phyloP scores from a whole-genome alignment of 2,329 filamentous ascomycete genomes.

The Alternaria postmessia region DNA sequence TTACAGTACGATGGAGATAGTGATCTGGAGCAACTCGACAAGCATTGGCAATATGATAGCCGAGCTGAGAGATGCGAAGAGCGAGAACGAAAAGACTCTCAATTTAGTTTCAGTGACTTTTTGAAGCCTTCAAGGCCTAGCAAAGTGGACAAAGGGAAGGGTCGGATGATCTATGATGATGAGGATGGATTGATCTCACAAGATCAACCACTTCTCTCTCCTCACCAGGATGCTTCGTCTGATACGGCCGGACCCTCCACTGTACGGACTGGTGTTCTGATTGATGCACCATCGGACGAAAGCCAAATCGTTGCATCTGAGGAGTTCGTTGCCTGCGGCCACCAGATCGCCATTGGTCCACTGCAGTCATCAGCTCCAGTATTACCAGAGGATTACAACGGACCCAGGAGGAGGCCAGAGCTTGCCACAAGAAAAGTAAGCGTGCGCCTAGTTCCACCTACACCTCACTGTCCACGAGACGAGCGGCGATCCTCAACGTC shows the following conservation, averaged over 20 bases:
- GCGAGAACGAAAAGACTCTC: constrained; percentile 13
- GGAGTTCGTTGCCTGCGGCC: background rate
- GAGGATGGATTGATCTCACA: background rate
- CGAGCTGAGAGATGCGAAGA: background rate
- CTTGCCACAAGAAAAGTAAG: background rate
- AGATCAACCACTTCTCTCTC: background rate
- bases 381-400: background rate
- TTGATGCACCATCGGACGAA: background rate
- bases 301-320: background rate
- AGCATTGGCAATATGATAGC: background rate
- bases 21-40: background rate
- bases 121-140: constrained; percentile 4
- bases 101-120: constrained; percentile 4
- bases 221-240: background rate
- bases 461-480: background rate
- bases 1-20: constrained; percentile 1
- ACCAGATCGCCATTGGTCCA: background rate
- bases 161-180: background rate
- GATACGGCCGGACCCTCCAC: background rate
- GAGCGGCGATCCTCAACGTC: background rate
- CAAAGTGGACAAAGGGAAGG: constrained; percentile 16
- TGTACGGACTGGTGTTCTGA: background rate
- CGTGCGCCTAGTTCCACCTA: background rate
- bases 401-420: background rate
- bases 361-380: background rate